Conservation (phyloP, 2,329 filamentous ascomycete species). For the Diaporthe humulicola region DNA sequence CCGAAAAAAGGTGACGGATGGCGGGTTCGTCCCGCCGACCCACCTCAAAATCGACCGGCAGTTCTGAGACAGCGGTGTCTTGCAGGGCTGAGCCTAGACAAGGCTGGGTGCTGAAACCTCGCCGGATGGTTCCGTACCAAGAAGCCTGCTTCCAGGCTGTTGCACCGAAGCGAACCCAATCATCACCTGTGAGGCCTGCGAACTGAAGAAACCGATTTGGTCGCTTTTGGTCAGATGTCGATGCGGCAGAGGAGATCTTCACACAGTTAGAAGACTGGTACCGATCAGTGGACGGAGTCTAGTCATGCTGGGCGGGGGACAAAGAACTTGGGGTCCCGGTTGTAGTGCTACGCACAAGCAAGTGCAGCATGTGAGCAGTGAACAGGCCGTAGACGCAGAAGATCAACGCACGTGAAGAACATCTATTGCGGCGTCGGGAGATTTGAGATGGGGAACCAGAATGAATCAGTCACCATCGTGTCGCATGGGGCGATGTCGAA, state of each 20-base stretch:
- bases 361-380: not conserved
- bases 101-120: slow-evolving; percentile 22
- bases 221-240: not conserved
- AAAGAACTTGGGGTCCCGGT: not conserved
- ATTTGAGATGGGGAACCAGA: slow-evolving; percentile 12
- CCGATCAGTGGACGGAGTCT: slow-evolving; percentile 2
- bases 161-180: not conserved
- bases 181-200: not conserved
- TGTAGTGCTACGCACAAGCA: not conserved
- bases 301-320: slow-evolving; percentile 15
- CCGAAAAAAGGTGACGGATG: slow-evolving; percentile 5
- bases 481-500: not conserved
- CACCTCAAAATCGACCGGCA: slow-evolving; percentile 1
- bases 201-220: not conserved
- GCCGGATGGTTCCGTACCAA: slow-evolving; percentile 7
- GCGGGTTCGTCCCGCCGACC: slow-evolving; percentile 25
- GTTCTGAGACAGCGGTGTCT: slow-evolving; percentile 20
- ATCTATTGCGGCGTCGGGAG: not conserved
- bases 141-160: slow-evolving; percentile 5
- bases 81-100: slow-evolving; percentile 22
- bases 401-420: not conserved
- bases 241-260: not conserved
- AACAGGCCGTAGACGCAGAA: not conserved
- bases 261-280: not conserved
- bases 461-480: not conserved